Evolutionary conservation across 2,329 filamentous ascomycete species (phyloP).

Genomic region (Sclerotinia minor): DNA sequence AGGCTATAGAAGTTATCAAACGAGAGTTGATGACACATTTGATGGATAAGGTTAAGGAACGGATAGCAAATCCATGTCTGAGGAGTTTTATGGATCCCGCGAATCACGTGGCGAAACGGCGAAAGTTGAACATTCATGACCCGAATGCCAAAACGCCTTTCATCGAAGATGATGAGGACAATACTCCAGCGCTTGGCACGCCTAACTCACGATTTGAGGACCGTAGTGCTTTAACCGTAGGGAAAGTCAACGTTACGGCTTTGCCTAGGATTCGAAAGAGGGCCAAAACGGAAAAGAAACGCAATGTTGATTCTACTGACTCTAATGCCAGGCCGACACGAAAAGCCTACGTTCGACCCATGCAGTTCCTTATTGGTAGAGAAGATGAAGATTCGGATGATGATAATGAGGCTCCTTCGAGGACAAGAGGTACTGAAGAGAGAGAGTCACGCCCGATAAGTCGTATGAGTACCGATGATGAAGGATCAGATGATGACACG

Average conservation of each 20-base stretch:
- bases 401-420: constrained; percentile 64
- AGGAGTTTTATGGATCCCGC: constrained; percentile 80
- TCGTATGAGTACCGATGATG: constrained; percentile 66
- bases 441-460: constrained; percentile 79
- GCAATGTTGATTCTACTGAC: constrained; percentile 65
- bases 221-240: constrained; percentile 50
- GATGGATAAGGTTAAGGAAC: constrained; percentile 82
- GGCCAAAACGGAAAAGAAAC: constrained; percentile 50
- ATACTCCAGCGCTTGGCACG: constrained; percentile 63
- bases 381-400: constrained; percentile 77
- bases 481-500: constrained; percentile 41
- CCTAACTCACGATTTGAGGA: constrained; percentile 62
- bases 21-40: constrained; percentile 84
- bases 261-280: constrained; percentile 72
- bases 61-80: constrained; percentile 78
- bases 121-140: constrained; percentile 74
- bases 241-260: constrained; percentile 59
- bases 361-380: constrained; percentile 77
- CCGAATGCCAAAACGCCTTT: constrained; percentile 59
- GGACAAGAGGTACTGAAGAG: constrained; percentile 78
- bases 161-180: constrained; percentile 57
- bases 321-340: constrained; percentile 63
- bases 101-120: constrained; percentile 76
- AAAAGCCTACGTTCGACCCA: constrained; percentile 68
- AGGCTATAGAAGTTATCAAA: constrained; percentile 76